Percentiles rank a stretch among this genome's conserved stretches.
phyloP scores from a whole-genome alignment of 257 asterid genomes.

The Solanum chilense region DNA sequence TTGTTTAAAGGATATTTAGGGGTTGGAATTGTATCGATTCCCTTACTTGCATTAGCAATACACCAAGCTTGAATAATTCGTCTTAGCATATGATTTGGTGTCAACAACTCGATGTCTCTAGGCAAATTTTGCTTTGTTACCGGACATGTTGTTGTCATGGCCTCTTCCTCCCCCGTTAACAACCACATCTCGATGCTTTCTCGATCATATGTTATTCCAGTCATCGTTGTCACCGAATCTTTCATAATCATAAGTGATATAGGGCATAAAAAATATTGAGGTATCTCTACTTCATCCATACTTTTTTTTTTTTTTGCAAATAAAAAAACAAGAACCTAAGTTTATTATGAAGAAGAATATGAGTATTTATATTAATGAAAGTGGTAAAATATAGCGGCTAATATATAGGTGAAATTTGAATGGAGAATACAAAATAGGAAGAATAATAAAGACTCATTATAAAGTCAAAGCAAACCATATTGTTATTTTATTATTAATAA shows the following conservation, averaged over 20 bases:
- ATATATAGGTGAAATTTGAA: constrained; percentile 4
- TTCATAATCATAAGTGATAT: constrained; percentile 63
- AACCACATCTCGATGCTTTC: constrained; percentile 53
- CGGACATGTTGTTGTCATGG: constrained; percentile 24
- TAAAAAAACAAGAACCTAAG: background rate
- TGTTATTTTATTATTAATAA: background rate
- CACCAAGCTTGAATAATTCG: constrained; percentile 55
- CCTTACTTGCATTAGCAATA: constrained; percentile 12
- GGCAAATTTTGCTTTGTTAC: constrained; percentile 43
- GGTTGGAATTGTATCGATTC: constrained; percentile 25
- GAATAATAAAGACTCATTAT: background rate
- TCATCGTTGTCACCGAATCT: constrained; percentile 49
- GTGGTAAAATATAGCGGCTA: constrained; percentile 33
- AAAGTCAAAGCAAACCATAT: background rate
- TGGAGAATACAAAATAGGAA: background rate
- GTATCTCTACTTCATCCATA: constrained; percentile 35
- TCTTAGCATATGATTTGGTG: constrained; percentile 54
- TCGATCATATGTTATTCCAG: constrained; percentile 68
- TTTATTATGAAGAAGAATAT: background rate
- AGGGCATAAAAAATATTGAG: constrained; percentile 52
- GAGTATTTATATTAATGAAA: background rate
- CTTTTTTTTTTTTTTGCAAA: background rate
- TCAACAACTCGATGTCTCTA: constrained; percentile 21
- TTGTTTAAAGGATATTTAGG: constrained; percentile 20
- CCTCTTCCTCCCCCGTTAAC: constrained; percentile 7